These are phyloP conservation scores for Fusarium sp. DNA, from an alignment of 2,329 filamentous ascomycete genomes.

Conservation along the genomic window DNA sequence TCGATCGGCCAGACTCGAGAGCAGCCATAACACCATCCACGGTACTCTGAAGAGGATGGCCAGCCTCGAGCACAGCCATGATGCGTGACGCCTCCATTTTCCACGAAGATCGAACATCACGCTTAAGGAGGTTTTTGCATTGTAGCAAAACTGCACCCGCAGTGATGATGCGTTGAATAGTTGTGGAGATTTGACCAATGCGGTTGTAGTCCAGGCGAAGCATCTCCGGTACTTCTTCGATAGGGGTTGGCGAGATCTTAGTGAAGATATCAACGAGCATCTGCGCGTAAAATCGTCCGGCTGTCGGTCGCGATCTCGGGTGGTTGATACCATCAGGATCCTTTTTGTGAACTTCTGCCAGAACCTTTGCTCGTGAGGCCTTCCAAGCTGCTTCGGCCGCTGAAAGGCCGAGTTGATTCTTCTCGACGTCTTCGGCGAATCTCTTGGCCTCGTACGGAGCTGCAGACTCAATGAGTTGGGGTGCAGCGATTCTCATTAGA, in stretches of 20 bases:
- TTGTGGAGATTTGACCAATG: conserved; percentile 59
- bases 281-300: conserved; percentile 79
- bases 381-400: conserved; percentile 76
- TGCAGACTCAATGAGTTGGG: conserved; percentile 77
- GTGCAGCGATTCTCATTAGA: conserved; percentile 77
- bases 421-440: conserved; percentile 74
- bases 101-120: conserved; percentile 83
- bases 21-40: conserved; percentile 73
- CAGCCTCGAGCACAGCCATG: conserved; percentile 73
- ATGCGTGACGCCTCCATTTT: conserved; percentile 79
- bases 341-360: conserved; percentile 73
- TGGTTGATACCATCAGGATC: conserved; percentile 77
- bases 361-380: conserved; percentile 71
- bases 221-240: conserved; percentile 76
- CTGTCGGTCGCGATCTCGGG: conserved; percentile 70
- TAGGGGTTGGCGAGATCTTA: conserved; percentile 67
- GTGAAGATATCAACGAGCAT: conserved; percentile 81
- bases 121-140: conserved; percentile 85
- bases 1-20: conserved; percentile 71
- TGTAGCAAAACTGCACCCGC: conserved; percentile 81
- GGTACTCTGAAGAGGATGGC: conserved; percentile 63
- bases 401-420: conserved; percentile 65
- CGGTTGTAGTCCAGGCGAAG: conserved; percentile 76
- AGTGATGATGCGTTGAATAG: conserved; percentile 71
- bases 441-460: conserved; percentile 79